Conservation (phyloP, 805 yeast genomes). For the Ogataea nonfermentans region DNA sequence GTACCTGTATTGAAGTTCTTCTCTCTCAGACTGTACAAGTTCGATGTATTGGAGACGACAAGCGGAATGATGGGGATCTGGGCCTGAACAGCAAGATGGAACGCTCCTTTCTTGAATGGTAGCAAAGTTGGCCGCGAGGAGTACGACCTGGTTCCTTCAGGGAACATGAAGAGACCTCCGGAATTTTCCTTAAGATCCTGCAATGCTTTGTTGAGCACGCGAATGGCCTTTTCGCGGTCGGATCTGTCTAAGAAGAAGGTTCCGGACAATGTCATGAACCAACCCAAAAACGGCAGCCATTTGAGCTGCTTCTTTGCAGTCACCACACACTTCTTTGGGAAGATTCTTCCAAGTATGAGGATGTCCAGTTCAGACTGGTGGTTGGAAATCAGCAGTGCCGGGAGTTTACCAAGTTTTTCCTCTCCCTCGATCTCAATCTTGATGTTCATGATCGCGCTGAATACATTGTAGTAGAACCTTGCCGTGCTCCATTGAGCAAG, state of each 20-base stretch:
- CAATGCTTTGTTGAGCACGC: slow-evolving; percentile 71
- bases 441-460: slow-evolving; percentile 65
- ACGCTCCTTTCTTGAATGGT: slow-evolving; percentile 96
- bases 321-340: slow-evolving; percentile 86
- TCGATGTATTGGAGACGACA: slow-evolving; percentile 83
- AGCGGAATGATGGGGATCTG: slow-evolving; percentile 86
- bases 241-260: slow-evolving; percentile 88
- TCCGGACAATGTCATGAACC: slow-evolving; percentile 93
- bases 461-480: slow-evolving; percentile 65
- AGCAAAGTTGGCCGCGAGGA: slow-evolving; percentile 63
- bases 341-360: slow-evolving; percentile 72
- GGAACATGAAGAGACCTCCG: slow-evolving; percentile 85
- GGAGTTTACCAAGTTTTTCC: slow-evolving; percentile 53
- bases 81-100: slow-evolving; percentile 94
- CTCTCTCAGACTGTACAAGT: slow-evolving; percentile 57
- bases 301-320: slow-evolving; percentile 87
- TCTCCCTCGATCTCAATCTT: slow-evolving; percentile 68
- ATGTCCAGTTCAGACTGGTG: slow-evolving; percentile 92
- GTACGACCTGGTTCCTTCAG: slow-evolving; percentile 96
- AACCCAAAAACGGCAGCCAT: slow-evolving; percentile 87
- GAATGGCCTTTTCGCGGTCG: slow-evolving; percentile 70
- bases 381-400: slow-evolving; percentile 80
- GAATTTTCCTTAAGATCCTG: slow-evolving; percentile 55
- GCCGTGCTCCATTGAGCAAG: slow-evolving; percentile 91
- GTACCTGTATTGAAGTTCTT: slow-evolving; percentile 74